phyloP scores from a whole-genome alignment of 202 grass and related monocot genomes.

The Setaria italica region DNA sequence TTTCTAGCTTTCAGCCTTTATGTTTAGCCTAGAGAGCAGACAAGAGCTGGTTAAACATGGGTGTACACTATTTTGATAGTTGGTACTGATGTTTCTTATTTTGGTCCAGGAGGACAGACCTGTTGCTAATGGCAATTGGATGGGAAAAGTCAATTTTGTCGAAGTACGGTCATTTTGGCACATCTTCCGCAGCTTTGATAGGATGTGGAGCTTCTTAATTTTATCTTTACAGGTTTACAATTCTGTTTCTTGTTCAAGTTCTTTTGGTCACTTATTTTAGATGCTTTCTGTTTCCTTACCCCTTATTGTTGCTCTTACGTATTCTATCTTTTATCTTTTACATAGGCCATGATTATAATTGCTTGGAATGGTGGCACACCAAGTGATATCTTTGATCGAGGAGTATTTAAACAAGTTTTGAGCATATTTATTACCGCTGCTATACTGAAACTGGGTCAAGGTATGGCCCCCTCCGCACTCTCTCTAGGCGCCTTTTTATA shows the following conservation, averaged over 20 bases:
- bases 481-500: background rate
- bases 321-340: constrained; percentile 19
- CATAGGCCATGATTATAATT: constrained; percentile 90
- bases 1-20: background rate
- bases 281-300: constrained; percentile 24
- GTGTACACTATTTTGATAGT: constrained; percentile 8
- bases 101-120: constrained; percentile 60
- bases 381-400: constrained; percentile 74
- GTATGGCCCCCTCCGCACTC: constrained; percentile 39
- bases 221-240: constrained; percentile 79
- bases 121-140: constrained; percentile 62
- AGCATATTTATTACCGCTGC: constrained; percentile 95
- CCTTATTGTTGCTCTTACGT: background rate
- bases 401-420: constrained; percentile 88
- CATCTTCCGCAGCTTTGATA: constrained; percentile 92
- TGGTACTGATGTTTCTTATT: constrained; percentile 45
- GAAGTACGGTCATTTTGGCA: constrained; percentile 95
- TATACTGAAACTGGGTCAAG: constrained; percentile 81
- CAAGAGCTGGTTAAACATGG: constrained; percentile 4
- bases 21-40: constrained; percentile 19
- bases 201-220: constrained; percentile 97
- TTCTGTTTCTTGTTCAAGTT: constrained; percentile 21
- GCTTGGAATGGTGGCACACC: constrained; percentile 94
- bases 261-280: constrained; percentile 18
- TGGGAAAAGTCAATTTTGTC: constrained; percentile 94